Evolutionary conservation across 75 land plant species (phyloP), one percentile per base, ranked within the genome.

Genomic region (Pinus taeda): DNA sequence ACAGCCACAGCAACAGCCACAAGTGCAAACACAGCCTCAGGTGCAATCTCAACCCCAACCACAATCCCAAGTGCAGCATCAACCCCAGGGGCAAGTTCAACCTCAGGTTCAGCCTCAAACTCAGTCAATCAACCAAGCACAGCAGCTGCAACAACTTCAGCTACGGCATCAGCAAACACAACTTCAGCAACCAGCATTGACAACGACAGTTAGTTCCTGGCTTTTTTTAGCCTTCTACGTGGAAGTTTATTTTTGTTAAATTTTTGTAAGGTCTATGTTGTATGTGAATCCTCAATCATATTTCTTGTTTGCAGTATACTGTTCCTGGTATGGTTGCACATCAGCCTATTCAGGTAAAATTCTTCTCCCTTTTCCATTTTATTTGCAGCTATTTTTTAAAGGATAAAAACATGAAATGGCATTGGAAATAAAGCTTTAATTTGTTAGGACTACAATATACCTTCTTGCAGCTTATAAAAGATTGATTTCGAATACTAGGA

Each of bases 331-430:
- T 55, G 36, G 36, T 73, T 42, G 80, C 76, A 30, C 86, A 83
- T 4, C 93, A 87, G 75, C 84, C 80, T 69, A 33, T 79, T 56
- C 91, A 89, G 89, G 90, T 86, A 75, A 80, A 15, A 24, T 76
- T 70, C 15, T 65, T 77, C 13, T 60, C n/a, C 12, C 37, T 64
- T 57, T 55, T 4, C 49, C 21, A 20, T 36, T 49, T 9, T 11
- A 11, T 49, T 49, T 49, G 12, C 12, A 49, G 55, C 55, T 49
- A 11, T 9, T 49, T 49, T 49, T 49, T 7, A 45, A 45, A 49
- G 55, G 55, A 49, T 9, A 9, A 49, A 49, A 49, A 49, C 12
- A 9, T 49, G 55, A 49, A 49, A 49, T 49, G 53, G 20, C 11
- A 22, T 9, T n/a, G 24, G 13, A n/a, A 56, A 21, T 1, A 74